Evolutionary conservation across 164 flowering plant species (phyloP), one percentile per base, ranked within the genome.

Genomic region (Paratinospora sagittata): DNA sequence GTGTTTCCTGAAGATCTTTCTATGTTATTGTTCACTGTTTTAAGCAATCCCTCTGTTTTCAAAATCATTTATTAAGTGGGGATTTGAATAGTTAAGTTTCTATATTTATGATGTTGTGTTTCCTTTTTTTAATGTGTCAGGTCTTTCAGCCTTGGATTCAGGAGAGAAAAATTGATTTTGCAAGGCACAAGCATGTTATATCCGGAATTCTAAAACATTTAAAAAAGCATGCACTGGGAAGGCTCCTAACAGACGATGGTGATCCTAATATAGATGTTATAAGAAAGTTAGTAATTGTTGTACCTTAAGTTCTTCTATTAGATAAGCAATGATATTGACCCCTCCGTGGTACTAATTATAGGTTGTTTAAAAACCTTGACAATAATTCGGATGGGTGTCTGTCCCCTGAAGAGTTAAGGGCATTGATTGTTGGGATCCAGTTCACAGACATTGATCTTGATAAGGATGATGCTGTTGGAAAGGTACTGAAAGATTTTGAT

Each of bases 141-240:
- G 86, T 92, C 16, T 81, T 85, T 71, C 91, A 88, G 79, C 97
- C 97, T 45, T 85, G 89, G 97, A 84, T 94, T 33, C 97, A 92
- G 75, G 83, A 73, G 76, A 83, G 98, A 65, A 78, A 78, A 63
- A 72, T 89, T 68, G 90, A 82, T 67, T 94, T 76, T 80, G 91
- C 78, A 24, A 88, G 84, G 84, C 90, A 85, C 73, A 92, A 85
- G 78, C 93, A 85, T 81, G 86, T 92, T 21, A 84, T 89, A 65
- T 85, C 91, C 39, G 94, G 90, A 73, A 68, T 95, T 39, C 74
- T 95, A 24, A 81, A 71, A 68, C 84, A 87, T 71, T 61, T 87
- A 66, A 84, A 72, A 72, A 80, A 13, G 81, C 86, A 68, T 63
- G 78, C 88, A 63, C 71, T 87, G 3, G 97, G 93, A 75, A 86